A percentile compares a stretch with the other conserved stretches of the same genome.
Conservation (phyloP, 2,329 filamentous ascomycete genomes). For the Geoglossum cookeanum region DNA sequence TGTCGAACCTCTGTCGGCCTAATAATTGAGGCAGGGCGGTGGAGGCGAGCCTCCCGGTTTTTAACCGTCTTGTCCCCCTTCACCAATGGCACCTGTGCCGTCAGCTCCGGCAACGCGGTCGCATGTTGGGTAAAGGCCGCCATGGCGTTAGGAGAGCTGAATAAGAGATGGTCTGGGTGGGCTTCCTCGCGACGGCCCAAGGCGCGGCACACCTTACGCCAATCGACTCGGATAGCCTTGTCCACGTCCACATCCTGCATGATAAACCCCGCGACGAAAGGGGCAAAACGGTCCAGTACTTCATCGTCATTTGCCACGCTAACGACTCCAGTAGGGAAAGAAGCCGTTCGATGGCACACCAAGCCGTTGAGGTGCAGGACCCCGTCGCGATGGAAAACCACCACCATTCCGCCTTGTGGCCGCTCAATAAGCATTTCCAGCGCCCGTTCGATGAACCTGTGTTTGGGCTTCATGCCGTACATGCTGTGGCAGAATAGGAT, state of each 20-base stretch:
- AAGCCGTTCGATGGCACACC: constrained; percentile 27
- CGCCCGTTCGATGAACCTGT: constrained; percentile 26
- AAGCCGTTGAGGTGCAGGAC: constrained; percentile 28
- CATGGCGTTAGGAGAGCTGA: constrained; percentile 32
- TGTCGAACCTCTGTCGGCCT: constrained; percentile 28
- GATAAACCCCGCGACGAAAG: constrained; percentile 31
- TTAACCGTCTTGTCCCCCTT: constrained; percentile 23
- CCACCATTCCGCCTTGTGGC: constrained; percentile 25
- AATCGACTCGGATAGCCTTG: constrained; percentile 19
- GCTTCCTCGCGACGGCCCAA: constrained; percentile 23
- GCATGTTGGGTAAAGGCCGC: constrained; percentile 29
- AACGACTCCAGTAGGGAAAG: constrained; percentile 27
- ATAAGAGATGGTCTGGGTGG: constrained; percentile 24
- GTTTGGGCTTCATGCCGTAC: constrained; percentile 37
- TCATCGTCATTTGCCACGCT: constrained; percentile 27
- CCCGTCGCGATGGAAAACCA: constrained; percentile 36
- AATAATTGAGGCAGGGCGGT: constrained; percentile 25
- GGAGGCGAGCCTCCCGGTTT: constrained; percentile 30
- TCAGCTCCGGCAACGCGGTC: constrained; percentile 24
- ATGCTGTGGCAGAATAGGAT: constrained; percentile 45
- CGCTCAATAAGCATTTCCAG: constrained; percentile 28
- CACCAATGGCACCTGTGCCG: constrained; percentile 21
- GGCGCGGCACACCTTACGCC: constrained; percentile 33
- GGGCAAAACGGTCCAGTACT: constrained; percentile 30
- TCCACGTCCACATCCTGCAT: constrained; percentile 17